Base-by-base conservation (phyloP, 352 stramenopile species). In the Aphanomyces euteiches region DNA sequence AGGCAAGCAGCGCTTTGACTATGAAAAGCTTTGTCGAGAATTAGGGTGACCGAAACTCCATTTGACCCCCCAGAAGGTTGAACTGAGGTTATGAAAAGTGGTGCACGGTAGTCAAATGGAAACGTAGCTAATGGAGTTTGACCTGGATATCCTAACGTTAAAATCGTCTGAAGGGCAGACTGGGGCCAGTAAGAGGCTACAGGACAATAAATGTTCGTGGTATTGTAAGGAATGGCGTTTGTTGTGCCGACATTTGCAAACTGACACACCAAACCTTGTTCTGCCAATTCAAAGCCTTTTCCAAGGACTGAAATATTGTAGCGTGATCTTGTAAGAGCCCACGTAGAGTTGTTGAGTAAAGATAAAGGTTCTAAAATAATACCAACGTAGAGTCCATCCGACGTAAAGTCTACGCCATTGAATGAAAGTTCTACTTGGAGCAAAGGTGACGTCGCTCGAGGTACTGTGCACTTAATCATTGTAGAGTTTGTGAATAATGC, bases 391-490 rank as follows among this genome's bases (percentile, higher is more conserved):
- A 57, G 12, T 58, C 36, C 39, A 37, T 58, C 47, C n/a, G 39
- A 7, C 38, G 63, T 69, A 5, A 38, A 43, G 63, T 69, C 50
- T 3, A 61, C 13, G 34, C 3, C 17, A 39, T 69, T 69, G 36
- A 69, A 69, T 8, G 63, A 69, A 1, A 69, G 36, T n/a, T 69
- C 50, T 10, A 69, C 13, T 13, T 59, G 17, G 4, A 56, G 10
- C 21, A 28, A 3, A 17, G 48, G 1, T 28, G 19, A 39, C 3
- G 40, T 69, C 37, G 36, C n/a, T 34, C 6, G 40, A 47, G 57
- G 28, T 19, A 58, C 45, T 1, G 45, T 53, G n/a, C 13, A 53
- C 13, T 53, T 53, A 19, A n/a, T 53, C 45, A 2, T 53, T 53
- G 13, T 19, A 15, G n/a, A n/a, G n/a, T 53, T 53, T 53, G 45